These are phyloP conservation scores for Podosphaera fusca DNA, from an alignment of 2,329 filamentous ascomycete species.

Conservation along the genomic window DNA sequence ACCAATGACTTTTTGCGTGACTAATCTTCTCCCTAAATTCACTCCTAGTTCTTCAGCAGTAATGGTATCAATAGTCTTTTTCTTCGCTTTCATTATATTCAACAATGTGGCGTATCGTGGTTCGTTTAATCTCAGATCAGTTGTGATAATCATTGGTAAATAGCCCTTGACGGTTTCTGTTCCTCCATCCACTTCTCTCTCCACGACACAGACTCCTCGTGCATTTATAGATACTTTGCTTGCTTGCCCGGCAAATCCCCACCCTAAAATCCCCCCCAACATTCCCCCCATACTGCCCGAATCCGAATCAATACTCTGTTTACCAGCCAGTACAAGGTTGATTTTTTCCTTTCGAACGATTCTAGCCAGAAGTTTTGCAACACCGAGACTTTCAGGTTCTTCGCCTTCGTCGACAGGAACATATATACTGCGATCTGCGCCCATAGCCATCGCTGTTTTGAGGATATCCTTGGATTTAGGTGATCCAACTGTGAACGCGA, in stretches of 20 bases:
- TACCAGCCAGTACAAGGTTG: constrained; percentile 84
- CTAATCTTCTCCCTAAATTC: constrained; percentile 51
- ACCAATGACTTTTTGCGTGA: constrained; percentile 76
- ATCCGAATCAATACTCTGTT: constrained; percentile 97
- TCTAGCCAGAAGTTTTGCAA: constrained; percentile 70
- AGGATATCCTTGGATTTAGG: constrained; percentile 72
- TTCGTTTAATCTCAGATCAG: constrained; percentile 83
- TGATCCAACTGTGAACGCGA: constrained; percentile 71
- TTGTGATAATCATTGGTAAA: constrained; percentile 84
- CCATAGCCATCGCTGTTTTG: constrained; percentile 96
- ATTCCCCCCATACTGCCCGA: constrained; percentile 92
- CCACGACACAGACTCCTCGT: constrained; percentile 47
- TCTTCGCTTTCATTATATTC: constrained; percentile 99
- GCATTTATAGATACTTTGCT: constrained; percentile 55
- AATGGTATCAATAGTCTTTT: constrained; percentile 95
- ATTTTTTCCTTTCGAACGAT: constrained; percentile 65
- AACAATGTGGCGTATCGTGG: constrained; percentile 85
- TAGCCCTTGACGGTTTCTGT: constrained; percentile 70
- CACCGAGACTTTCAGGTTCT: constrained; percentile 67
- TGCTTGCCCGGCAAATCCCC: constrained; percentile 89
- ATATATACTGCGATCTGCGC: constrained; percentile 76
- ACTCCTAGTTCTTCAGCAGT: constrained; percentile 62
- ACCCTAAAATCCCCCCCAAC: constrained; percentile 76
- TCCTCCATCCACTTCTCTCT: constrained; percentile 84
- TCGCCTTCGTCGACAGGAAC: constrained; percentile 57